Conservation (phyloP, 2,329 filamentous ascomycete genomes). For the Penicillium verrucosum region DNA sequence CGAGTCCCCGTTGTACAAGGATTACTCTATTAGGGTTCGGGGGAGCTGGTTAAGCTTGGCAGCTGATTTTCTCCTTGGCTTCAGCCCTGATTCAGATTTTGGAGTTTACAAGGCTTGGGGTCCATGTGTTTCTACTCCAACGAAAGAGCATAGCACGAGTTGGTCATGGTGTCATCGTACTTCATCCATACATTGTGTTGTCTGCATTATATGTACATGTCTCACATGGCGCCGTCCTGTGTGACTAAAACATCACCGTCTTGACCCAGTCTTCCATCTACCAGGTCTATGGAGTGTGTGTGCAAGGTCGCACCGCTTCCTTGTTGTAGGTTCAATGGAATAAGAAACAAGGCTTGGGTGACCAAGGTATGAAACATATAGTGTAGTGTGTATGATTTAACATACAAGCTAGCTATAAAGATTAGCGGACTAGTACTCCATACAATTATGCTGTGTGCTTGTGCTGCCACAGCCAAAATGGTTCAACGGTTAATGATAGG, state of each 20-base stretch:
- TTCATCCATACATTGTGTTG: slow-evolving; percentile 8
- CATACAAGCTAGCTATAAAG: neutral
- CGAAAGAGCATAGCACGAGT: slow-evolving; percentile 4
- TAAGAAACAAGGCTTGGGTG: neutral
- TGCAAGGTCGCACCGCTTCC: slow-evolving; percentile 14
- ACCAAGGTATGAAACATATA: neutral
- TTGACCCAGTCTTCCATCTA: slow-evolving; percentile 18
- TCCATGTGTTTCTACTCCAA: slow-evolving; percentile 7
- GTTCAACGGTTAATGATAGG: slow-evolving; percentile 1
- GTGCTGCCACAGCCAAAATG: slow-evolving; percentile 1
- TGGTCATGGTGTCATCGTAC: slow-evolving; percentile 5
- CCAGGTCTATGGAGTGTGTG: slow-evolving; percentile 16
- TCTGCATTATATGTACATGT: slow-evolving; percentile 30
- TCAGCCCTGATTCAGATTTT: neutral
- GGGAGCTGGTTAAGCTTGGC: slow-evolving; percentile 28
- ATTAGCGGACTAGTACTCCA: neutral
- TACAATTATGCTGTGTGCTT: neutral
- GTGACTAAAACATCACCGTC: slow-evolving; percentile 12
- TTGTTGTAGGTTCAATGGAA: neutral
- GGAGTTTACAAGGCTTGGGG: neutral
- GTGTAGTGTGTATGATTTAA: neutral
- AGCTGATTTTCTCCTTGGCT: slow-evolving; percentile 14
- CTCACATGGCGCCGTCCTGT: slow-evolving; percentile 26
- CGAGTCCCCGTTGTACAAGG: slow-evolving; percentile 23
- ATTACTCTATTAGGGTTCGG: slow-evolving; percentile 21